These are phyloP conservation scores for Starmerella potacharoeniae DNA, from an alignment of 805 yeast species.

Conservation along the genomic window DNA sequence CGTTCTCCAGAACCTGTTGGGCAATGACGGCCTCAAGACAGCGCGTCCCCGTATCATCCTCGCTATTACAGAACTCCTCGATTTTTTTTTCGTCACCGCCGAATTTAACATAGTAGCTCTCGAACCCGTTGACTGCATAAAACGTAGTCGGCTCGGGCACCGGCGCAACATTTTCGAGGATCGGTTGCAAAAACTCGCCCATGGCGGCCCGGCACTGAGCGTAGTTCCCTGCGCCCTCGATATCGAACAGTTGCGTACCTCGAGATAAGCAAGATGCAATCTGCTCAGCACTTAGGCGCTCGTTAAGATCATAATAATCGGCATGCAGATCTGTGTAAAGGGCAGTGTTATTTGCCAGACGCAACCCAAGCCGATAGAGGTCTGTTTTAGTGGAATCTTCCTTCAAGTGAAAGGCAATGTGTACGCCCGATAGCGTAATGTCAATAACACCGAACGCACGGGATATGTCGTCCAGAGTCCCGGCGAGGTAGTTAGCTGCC, in stretches of 20 bases:
- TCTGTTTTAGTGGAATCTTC: conserved; percentile 1
- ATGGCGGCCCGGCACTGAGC: conserved; percentile 38
- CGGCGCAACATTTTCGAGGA: conserved; percentile 37
- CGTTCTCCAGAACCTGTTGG: conserved; percentile 25
- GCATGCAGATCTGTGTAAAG: conserved; percentile 9
- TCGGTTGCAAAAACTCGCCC: conserved; percentile 33
- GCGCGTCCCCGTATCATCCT: conserved; percentile 20
- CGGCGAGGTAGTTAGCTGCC: conserved; percentile 35
- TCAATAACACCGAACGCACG: conserved; percentile 9
- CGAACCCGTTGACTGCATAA: neutral
- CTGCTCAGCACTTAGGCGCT: conserved; percentile 1
- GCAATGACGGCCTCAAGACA: conserved; percentile 44
- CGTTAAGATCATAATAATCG: conserved; percentile 4
- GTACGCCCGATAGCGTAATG: conserved; percentile 3
- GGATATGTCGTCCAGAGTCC: neutral
- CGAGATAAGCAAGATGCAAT: conserved; percentile 9
- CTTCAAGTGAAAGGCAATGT: conserved; percentile 1
- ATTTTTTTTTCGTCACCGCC: neutral
- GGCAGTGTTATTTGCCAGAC: neutral
- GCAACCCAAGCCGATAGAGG: conserved; percentile 8
- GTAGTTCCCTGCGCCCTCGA: conserved; percentile 42
- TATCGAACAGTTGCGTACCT: neutral
- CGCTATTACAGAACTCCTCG: neutral
- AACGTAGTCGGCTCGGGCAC: neutral
- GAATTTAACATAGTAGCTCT: neutral